These are phyloP conservation scores for Spizellomyces sp. DNA, from an alignment of 192 early-diverging fungal genomes.

Conservation along the genomic window DNA sequence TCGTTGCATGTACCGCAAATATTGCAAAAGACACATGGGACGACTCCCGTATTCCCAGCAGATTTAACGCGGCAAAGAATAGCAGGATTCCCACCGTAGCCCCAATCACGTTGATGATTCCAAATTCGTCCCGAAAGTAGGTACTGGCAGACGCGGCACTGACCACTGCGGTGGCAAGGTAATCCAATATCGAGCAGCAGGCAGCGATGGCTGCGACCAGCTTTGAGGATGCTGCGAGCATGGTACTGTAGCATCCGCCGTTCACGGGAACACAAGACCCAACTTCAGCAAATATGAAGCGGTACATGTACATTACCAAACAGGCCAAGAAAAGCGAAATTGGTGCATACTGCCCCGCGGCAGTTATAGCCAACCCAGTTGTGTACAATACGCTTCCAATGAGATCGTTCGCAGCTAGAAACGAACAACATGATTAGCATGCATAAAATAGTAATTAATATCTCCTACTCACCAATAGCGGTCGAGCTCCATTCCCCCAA, in stretches of 20 bases:
- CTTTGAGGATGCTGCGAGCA: conserved; percentile 54
- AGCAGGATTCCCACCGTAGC: conserved; percentile 49
- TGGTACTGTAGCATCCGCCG: conserved; percentile 53
- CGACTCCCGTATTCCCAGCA: conserved; percentile 55
- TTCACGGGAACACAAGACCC: conserved; percentile 52
- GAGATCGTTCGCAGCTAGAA: too few species aligned
- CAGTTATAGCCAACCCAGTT: conserved; percentile 16
- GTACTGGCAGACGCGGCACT: conserved; percentile 54
- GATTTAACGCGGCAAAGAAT: conserved; percentile 48
- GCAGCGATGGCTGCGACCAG: conserved; percentile 52
- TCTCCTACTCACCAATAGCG: too few species aligned
- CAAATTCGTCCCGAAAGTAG: conserved; percentile 47
- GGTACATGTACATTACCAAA: conserved; percentile 51
- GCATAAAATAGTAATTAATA: too few species aligned
- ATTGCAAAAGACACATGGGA: conserved; percentile 42
- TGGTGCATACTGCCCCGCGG: conserved; percentile 56
- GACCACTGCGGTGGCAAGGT: conserved; percentile 55
- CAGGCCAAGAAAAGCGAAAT: conserved; percentile 55
- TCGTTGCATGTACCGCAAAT: background rate
- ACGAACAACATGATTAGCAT: too few species aligned
- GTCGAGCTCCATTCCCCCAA: too few species aligned
- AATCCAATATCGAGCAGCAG: conserved; percentile 49
- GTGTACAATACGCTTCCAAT: too few species aligned
- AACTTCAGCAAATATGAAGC: conserved; percentile 57
- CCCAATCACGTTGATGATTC: conserved; percentile 36